Evolutionary conservation across 2,329 filamentous ascomycete genomes (phyloP), one percentile per base, ranked within the genome.

Genomic region (Byssochlamys sp.): DNA sequence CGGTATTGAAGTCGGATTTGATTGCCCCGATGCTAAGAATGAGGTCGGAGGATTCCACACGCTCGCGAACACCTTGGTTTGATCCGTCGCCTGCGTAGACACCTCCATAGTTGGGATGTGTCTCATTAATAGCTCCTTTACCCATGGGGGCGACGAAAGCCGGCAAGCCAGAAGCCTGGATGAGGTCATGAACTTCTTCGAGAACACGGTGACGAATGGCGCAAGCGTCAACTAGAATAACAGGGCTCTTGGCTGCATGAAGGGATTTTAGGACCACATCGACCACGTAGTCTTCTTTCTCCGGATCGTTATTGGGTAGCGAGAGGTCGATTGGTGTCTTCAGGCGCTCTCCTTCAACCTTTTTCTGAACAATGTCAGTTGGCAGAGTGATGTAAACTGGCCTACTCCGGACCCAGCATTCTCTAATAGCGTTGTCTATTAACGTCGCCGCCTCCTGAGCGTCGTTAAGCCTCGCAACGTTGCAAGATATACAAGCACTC

Each of bases 131-230:
- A 28, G 87, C 87, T 24, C 89, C 83, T 75, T 94, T 95, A 49
- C 90, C 90, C 87, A 94, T 94, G 11, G 90, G 89, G 0, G 89
- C 88, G 19, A 90, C 87, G 64, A 92, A 92, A 0, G 88, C 86
- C 4, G 90, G 90, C 4, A 95, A 77, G 6, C 82, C 78, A 0
- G 88, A 88, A 74, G 86, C 89, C 57, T 84, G 77, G 53, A 94
- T 77, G 4, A 95, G 77, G 5, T 82, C 81, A 64, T 89, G 83
- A 27, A 89, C 84, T 70, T 92, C 88, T 0, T 82, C 71, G 0
- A 90, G 72, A 24, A 89, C 86, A 53, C 85, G 80, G 67, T 91
- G 88, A 28, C 89, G 84, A 60, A 90, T 84, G 19, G 88, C 87
- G 67, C 89, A 91, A 35, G 88, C 88, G 71, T 95, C 90, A 3